Percentiles rank a stretch among this genome's conserved stretches.
Conservation (phyloP, 148 eudicot genomes). For the Chenopodium album region DNA sequence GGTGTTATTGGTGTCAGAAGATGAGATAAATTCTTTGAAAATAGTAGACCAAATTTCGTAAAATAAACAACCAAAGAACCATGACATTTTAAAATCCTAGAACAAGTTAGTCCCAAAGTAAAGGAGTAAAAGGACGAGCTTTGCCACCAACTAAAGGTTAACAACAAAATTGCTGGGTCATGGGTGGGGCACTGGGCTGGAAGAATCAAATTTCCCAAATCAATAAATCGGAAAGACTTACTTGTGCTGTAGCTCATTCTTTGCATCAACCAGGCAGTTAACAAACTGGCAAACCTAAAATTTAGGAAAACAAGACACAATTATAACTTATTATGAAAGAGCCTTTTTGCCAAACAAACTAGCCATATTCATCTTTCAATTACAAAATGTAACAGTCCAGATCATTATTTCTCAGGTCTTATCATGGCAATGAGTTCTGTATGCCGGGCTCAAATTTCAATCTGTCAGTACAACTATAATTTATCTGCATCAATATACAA, state of each 20-base stretch:
- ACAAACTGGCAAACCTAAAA: neutral
- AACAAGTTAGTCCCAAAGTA: neutral
- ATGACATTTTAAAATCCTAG: no score
- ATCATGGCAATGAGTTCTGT: neutral
- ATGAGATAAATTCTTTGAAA: neutral
- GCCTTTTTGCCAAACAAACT: neutral
- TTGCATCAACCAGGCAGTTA: neutral
- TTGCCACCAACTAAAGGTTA: neutral
- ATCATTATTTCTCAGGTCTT: no score
- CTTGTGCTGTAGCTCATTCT: neutral
- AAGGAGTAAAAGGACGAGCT: neutral
- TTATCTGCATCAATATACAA: neutral
- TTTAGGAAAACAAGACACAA: neutral
- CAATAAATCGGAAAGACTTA: neutral
- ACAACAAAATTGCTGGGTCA: neutral
- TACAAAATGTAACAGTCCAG: no score
- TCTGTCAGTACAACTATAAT: neutral
- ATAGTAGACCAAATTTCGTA: no score
- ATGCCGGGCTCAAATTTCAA: neutral
- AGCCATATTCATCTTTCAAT: no score
- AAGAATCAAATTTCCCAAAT: no score
- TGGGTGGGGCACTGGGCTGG: no score
- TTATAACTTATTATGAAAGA: neutral
- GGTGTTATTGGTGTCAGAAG: neutral
- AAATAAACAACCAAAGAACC: neutral